Conservation (phyloP, 352 stramenopile species). For the Peronospora farinosa region DNA sequence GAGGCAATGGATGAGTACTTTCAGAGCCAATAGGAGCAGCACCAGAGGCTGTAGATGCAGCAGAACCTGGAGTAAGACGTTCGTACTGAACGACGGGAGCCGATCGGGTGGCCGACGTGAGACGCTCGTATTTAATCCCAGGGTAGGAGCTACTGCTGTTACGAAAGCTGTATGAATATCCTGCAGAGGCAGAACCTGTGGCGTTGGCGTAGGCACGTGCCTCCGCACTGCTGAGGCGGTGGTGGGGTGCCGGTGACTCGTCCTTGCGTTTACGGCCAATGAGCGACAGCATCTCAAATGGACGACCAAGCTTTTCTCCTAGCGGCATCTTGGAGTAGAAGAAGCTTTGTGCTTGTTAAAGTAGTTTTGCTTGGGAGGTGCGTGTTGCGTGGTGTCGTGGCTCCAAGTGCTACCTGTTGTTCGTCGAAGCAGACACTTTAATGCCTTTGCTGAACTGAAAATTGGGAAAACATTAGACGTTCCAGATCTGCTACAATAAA, state of each 20-base stretch:
- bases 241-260: conserved; percentile 16
- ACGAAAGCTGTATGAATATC: conserved; percentile 11
- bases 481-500: not conserved
- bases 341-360: not conserved
- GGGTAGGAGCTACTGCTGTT: conserved; percentile 29
- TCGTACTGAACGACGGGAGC: conserved; percentile 42
- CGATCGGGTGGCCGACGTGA: conserved; percentile 26
- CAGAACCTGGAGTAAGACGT: conserved; percentile 36
- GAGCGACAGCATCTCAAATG: conserved; percentile 64
- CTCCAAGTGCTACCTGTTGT: not conserved
- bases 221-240: conserved; percentile 15
- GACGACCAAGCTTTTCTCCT: conserved; percentile 45
- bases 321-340: conserved; percentile 34
- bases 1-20: conserved; percentile 23
- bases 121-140: conserved; percentile 43
- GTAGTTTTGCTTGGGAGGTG: too few relatives aligned
- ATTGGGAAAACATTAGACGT: not conserved
- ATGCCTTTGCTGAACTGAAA: not conserved
- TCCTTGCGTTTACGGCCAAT: conserved; percentile 56
- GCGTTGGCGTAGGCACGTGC: conserved; percentile 26
- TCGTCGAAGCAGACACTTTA: not conserved
- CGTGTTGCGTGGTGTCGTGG: not conserved
- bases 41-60: not conserved
- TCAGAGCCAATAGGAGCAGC: not conserved
- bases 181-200: conserved; percentile 14